phyloP scores from a whole-genome alignment of 2,329 filamentous ascomycete genomes.

The Knufia petricola region DNA sequence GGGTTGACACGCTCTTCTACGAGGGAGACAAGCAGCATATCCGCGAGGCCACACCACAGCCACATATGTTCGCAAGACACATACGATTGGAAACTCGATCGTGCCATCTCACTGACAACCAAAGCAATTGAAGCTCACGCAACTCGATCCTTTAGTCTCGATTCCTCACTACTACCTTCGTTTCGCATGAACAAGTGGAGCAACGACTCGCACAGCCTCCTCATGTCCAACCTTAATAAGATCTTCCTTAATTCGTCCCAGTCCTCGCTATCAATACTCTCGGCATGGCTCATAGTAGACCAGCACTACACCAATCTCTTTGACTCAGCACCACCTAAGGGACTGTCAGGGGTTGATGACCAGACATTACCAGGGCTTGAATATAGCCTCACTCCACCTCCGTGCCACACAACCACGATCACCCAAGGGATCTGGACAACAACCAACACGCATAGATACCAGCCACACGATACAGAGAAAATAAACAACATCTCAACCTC shows the following conservation, averaged over 20 bases:
- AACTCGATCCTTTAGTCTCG: constrained; percentile 12
- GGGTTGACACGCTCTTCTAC: background rate
- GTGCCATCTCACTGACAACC: constrained; percentile 12
- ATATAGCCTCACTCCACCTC: no score
- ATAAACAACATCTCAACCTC: background rate
- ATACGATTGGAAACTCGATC: constrained; percentile 10
- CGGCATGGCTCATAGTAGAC: constrained; percentile 19
- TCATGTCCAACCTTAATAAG: constrained; percentile 12
- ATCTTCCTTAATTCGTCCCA: constrained; percentile 14
- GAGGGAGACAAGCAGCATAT: constrained; percentile 5
- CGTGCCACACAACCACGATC: background rate
- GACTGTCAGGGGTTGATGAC: background rate
- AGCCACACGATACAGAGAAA: background rate
- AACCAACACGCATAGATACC: background rate
- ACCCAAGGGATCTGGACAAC: background rate
- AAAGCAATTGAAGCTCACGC: constrained; percentile 16
- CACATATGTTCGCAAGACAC: constrained; percentile 10
- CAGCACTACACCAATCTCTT: constrained; percentile 11
- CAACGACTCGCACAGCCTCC: constrained; percentile 9
- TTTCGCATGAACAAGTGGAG: constrained; percentile 1
- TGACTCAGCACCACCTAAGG: background rate
- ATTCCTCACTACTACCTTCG: constrained; percentile 9
- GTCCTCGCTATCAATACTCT: constrained; percentile 13
- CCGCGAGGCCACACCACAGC: constrained; percentile 6
- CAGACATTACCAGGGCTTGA: background rate